Evolutionary conservation across 2,329 filamentous ascomycete genomes (phyloP), one percentile per base, ranked within the genome.

Genomic region (Sarocladiaceae sp.): DNA sequence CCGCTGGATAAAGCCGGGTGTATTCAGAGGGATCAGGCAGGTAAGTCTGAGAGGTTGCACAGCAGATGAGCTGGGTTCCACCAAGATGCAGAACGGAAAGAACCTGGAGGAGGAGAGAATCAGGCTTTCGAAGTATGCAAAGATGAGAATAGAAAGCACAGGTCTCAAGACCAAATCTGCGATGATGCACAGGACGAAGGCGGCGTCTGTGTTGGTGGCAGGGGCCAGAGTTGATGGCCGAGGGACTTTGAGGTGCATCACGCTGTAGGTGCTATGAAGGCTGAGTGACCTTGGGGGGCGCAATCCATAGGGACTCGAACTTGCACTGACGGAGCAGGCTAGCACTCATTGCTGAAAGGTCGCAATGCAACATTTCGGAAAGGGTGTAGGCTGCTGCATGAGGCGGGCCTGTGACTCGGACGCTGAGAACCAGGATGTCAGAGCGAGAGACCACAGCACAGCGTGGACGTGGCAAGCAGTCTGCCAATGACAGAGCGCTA

Each of bases 191-290:
- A n/a, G n/a, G n/a, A n/a, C n/a, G n/a, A n/a, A n/a, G n/a, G n/a
- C n/a, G n/a, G n/a, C n/a, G n/a, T n/a, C n/a, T n/a, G n/a, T n/a
- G n/a, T n/a, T n/a, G n/a, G n/a, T n/a, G n/a, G n/a, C n/a, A n/a
- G n/a, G n/a, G 19, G 21, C 12, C 19, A 27, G 26, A 29, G 9
- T 41, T 41, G 23, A 18, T 29, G 37, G 23, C 37, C 16, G 24
- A 41, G 37, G 23, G 37, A 41, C 37, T 41, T 41, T 41, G 37
- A 11, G n/a, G n/a, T n/a, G n/a, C n/a, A n/a, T n/a, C n/a, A n/a
- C n/a, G n/a, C n/a, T n/a, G n/a, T n/a, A n/a, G n/a, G n/a, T n/a
- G n/a, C n/a, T n/a, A n/a, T n/a, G n/a, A n/a, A n/a, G n/a, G n/a
- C n/a, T n/a, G n/a, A n/a, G n/a, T n/a, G n/a, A n/a, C n/a, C n/a